A percentile compares a stretch with the other conserved stretches of the same genome.
These are phyloP conservation scores for Globisporangium okanoganense DNA, from an alignment of 352 stramenopile genomes.

Conservation along the genomic window DNA sequence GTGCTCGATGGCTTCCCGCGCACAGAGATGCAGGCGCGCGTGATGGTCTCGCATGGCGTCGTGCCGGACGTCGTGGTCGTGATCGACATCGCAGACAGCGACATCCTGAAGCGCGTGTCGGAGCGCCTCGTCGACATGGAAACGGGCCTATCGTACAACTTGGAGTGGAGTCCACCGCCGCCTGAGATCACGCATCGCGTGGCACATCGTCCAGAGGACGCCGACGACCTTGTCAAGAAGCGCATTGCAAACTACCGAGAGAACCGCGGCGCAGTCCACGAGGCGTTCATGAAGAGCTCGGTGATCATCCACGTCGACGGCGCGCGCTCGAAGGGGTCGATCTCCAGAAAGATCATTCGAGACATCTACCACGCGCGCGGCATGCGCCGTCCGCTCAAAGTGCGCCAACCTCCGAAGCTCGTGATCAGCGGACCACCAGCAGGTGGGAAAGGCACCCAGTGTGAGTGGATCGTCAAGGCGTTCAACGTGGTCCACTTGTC, in stretches of 20 bases:
- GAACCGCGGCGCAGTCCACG: conserved; percentile 73
- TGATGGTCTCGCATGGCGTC: conserved; percentile 75
- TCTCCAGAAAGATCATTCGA: conserved; percentile 36
- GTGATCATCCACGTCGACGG: conserved; percentile 68
- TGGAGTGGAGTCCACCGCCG: conserved; percentile 65
- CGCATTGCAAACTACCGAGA: conserved; percentile 77
- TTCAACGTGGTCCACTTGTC: conserved; percentile 94
- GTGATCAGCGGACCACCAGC: conserved; percentile 93
- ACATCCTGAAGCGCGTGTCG: conserved; percentile 77
- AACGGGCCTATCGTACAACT: conserved; percentile 79
- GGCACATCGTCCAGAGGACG: conserved; percentile 79
- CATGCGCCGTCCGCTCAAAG: conserved; percentile 32
- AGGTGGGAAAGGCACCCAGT: conserved; percentile 96
- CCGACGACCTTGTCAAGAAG: conserved; percentile 73
- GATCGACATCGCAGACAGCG: conserved; percentile 88
- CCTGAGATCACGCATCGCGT: conserved; percentile 41
- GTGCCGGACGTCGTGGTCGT: conserved; percentile 89
- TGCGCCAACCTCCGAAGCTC: conserved; percentile 56
- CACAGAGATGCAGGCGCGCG: conserved; percentile 88
- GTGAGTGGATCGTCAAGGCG: conserved; percentile 86
- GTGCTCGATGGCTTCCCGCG: conserved; percentile 94
- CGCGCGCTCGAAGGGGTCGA: conserved; percentile 35
- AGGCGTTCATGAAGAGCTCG: conserved; percentile 70
- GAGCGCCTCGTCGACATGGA: conserved; percentile 76
- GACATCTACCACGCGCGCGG: conserved; percentile 52